phyloP scores from a whole-genome alignment of 139 green algal genomes.

The Chlorella sp. region DNA sequence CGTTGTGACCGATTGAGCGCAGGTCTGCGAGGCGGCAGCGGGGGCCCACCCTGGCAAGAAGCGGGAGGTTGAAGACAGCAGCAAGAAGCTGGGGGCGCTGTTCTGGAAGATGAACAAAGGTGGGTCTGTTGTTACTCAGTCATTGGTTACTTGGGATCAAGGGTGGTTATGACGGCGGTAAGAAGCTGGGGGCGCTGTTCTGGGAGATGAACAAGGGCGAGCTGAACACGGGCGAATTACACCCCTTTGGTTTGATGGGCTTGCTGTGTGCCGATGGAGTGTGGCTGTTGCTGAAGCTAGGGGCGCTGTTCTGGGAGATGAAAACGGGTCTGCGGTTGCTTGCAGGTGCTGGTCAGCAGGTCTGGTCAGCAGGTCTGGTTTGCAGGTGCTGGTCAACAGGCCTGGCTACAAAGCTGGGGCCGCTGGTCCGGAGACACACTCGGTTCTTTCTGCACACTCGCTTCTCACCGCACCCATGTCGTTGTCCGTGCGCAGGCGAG shows the following conservation, averaged over 20 bases:
- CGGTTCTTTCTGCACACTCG: slow-evolving; percentile 27
- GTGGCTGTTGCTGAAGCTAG: too few species aligned
- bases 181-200: slow-evolving; percentile 88
- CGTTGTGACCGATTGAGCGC: too few species aligned
- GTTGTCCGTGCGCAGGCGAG: too few species aligned
- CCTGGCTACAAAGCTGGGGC: slow-evolving; percentile 84
- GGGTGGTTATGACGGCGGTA: slow-evolving; percentile 83
- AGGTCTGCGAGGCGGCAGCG: slow-evolving; percentile 37
- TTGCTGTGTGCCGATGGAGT: too few species aligned
- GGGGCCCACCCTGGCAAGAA: slow-evolving; percentile 65
- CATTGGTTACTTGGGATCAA: too few species aligned
- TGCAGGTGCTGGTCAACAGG: too few species aligned
- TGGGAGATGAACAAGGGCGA: slow-evolving; percentile 83
- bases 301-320: slow-evolving; percentile 89
- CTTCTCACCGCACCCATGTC: too few species aligned
- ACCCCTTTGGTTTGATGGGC: too few species aligned
- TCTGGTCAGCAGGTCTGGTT: slow-evolving; percentile 89
- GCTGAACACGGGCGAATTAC: slow-evolving; percentile 65
- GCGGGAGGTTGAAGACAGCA: slow-evolving; percentile 97
- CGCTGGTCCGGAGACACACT: slow-evolving; percentile 92
- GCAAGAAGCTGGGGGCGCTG: slow-evolving; percentile 84
- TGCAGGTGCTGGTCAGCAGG: too few species aligned
- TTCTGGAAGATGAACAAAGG: slow-evolving; percentile 90
- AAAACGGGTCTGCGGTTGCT: slow-evolving; percentile 58
- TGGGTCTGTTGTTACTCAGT: background rate